Evolutionary conservation across 2,329 filamentous ascomycete species (phyloP), one percentile per base, ranked within the genome.

Genomic region (Hymenoscyphus fraxineus): DNA sequence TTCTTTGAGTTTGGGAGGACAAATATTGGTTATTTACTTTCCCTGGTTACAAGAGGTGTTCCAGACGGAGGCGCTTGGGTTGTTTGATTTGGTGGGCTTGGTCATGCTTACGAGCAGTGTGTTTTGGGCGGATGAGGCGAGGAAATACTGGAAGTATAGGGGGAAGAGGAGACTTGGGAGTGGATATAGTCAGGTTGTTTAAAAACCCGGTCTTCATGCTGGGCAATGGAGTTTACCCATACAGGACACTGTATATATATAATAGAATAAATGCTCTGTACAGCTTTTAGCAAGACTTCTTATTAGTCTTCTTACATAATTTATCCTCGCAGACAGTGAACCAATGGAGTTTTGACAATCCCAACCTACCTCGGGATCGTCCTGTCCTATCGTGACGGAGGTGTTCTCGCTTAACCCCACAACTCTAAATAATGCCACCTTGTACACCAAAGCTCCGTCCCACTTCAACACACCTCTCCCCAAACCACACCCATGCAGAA

Each of bases 1-100:
- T 1, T 84, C 89, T 9, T 88, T 95, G 31, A 94, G 90, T 75
- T 77, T 99, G 59, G 79, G 91, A 5, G 95, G 95, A 1, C 95
- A 99, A 78, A 80, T 93, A 57, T 84, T 94, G 67, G 96, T 99
- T 63, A 92, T 99, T 62, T 99, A 98, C 77, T 88, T 98, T 68
- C 95, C 95, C 10, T 93, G 93, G 80, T 80, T 99, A 71, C 95
- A 99, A 78, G 86, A 91, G 61, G 88, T 98, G 5, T 99, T 99
- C 79, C 95, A 99, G 80, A 99, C 95, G 0, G 95, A 99, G 77
- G 89, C 91, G 0, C 78, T 99, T 62, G 81, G 86, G 0, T 76
- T 93, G 9, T 80, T 83, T 66, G 95, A 99, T 80, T 77, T 98
- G 63, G 73, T 93, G 51, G 80, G 87, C 65, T 80, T 99, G 70